Conservation (phyloP, 768 basidiomycete genomes). For the Mycena capillaripes region DNA sequence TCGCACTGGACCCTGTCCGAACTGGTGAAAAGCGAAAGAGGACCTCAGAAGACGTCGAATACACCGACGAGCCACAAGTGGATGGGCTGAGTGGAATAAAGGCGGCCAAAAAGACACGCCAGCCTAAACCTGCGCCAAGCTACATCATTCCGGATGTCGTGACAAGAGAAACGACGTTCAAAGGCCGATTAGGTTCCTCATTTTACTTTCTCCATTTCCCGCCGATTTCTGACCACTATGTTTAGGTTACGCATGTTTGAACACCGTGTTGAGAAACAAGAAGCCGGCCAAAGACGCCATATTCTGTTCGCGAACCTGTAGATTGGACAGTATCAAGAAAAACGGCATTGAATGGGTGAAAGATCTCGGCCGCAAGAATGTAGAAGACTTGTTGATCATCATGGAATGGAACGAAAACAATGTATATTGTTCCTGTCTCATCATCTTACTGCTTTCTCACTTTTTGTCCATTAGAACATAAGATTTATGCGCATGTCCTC, state of each 20-base stretch:
- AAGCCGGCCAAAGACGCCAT: conserved; percentile 76
- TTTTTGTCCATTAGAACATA: conserved; percentile 66
- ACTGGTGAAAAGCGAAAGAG: conserved; percentile 17
- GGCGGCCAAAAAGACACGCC: background rate
- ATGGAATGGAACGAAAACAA: conserved; percentile 95
- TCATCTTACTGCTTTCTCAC: background rate
- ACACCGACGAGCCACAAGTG: background rate
- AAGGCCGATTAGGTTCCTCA: conserved; percentile 68
- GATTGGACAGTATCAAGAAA: conserved; percentile 84
- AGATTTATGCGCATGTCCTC: conserved; percentile 92
- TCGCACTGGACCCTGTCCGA: background rate
- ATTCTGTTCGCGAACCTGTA: conserved; percentile 84
- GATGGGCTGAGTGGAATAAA: background rate
- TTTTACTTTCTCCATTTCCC: background rate
- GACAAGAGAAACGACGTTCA: conserved; percentile 76
- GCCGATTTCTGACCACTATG: background rate
- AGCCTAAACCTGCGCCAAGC: conserved; percentile 48
- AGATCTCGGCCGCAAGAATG: conserved; percentile 83
- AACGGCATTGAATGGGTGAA: conserved; percentile 88
- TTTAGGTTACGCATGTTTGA: conserved; percentile 84
- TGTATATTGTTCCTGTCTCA: conserved; percentile 49
- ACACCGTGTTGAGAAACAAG: conserved; percentile 81
- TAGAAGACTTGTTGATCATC: conserved; percentile 76
- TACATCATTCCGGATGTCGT: conserved; percentile 83
- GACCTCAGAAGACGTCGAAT: background rate